Percentiles rank a stretch among this genome's conserved stretches.
phyloP scores from a whole-genome alignment of 2,329 filamentous ascomycete species.

The Ophiocordyceps australis region DNA sequence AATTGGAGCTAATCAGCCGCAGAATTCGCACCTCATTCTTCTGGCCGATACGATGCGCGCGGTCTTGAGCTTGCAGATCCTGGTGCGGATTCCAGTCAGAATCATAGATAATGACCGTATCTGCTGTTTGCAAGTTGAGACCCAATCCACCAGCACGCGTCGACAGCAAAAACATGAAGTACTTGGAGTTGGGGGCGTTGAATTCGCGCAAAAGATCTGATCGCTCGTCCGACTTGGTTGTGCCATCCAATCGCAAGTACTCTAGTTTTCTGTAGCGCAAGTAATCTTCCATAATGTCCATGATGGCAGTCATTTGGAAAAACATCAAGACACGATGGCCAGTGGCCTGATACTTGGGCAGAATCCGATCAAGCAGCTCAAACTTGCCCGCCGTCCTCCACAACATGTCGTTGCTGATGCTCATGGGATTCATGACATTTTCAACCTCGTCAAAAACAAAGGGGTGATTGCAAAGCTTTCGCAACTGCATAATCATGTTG shows the following conservation, averaged over 20 bases:
- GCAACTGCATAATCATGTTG: conserved; percentile 99
- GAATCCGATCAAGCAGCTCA: conserved; percentile 75
- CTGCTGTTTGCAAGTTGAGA: conserved; percentile 90
- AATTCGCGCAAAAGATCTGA: conserved; percentile 79
- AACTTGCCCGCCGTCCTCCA: conserved; percentile 98
- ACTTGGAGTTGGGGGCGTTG: conserved; percentile 77
- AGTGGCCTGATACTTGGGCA: conserved; percentile 83
- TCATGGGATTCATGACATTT: conserved; percentile 88
- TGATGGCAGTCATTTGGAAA: conserved; percentile 99
- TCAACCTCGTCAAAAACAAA: conserved; percentile 98
- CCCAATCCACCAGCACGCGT: conserved; percentile 96
- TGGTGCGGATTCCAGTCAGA: conserved; percentile 99
- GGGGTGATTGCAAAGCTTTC: conserved; percentile 96
- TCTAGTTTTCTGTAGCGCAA: conserved; percentile 65
- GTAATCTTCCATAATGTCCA: conserved; percentile 99
- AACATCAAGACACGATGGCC: conserved; percentile 97
- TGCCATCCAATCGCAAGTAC: conserved; percentile 87
- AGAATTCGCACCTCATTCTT: conserved; percentile 98
- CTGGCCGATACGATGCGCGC: conserved; percentile 98
- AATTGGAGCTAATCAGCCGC: conserved; percentile 88
- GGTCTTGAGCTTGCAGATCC: conserved; percentile 97
- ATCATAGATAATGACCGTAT: conserved; percentile 98
- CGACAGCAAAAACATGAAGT: conserved; percentile 97
- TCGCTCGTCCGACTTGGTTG: conserved; percentile 92
- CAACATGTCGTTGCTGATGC: conserved; percentile 75